Evolutionary conservation across 1,139 yeast species (phyloP), one percentile per base, ranked within the genome.

Genomic region (Meyerozyma guilliermondii): DNA sequence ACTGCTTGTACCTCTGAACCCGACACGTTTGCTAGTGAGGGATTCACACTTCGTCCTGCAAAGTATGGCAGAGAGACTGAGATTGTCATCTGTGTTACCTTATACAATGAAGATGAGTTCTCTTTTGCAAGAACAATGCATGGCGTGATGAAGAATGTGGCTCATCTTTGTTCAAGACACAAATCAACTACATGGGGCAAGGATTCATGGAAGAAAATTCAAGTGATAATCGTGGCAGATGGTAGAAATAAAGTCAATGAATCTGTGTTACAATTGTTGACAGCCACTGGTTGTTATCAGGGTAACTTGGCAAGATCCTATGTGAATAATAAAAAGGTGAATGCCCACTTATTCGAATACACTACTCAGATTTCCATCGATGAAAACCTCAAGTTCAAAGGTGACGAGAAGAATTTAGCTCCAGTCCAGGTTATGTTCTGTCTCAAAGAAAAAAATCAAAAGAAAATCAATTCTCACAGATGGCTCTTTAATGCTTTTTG

Each of bases 201-300:
- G 51, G 94, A 89, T 48, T 87, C 95, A 20, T 92, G 98, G 98
- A 88, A 92, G 59, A 91, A 89, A 62, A 82, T 91, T 27, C 96
- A 91, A 45, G 96, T 92, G 9, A 71, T 87, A 41, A 83, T 92
- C 54, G 87, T 91, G 27, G 81, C 96, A 38, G 98, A 92, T 66
- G 98, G 98, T 53, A 81, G 98, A 65, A 80, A 86, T 45, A 89
- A 88, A 58, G 83, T 91, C 39, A 76, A 81, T 53, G 86, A 85
- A 24, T 83, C 94, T 16, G 92, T 91, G 2, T 66, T 91, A 42
- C 95, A 89, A 60, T 78, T 86, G 40, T 71, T 92, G 42, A 88
- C 96, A 0, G 95, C 97, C 0, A 81, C 94, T 65, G 98, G 98
- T 52, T 87, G 94, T 40, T 92, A 87, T 62, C 98, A 92, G 62